Base-by-base conservation (phyloP, 495 filamentous ascomycete species). In the Chaetomium fimeti region DNA sequence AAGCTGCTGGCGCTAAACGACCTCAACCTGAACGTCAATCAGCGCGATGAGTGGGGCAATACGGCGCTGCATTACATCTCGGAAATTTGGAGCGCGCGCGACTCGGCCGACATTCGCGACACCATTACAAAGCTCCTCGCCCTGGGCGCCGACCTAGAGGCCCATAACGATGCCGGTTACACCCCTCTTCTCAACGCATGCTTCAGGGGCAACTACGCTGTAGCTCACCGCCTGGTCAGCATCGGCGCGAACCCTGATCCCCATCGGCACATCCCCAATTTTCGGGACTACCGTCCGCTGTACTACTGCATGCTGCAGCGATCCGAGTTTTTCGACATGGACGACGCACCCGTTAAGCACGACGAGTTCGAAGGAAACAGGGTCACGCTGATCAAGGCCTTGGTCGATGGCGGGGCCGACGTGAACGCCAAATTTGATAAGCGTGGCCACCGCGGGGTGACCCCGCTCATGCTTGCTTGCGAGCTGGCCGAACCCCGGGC, bases 51-150 rank as follows among this genome's bases (percentile, higher is more conserved):
- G 12, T 63, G 58, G 51, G 69, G 62, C 2, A 69, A 71, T 57
- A 71, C 69, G 42, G 72, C 72, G 3, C 66, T 74, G 16, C 69
- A 74, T 55, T 74, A 70, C 28, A 63, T 68, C 42, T 51, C 67
- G 18, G 64, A 64, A 25, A 60, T 70, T 12, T 71, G 59, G 65
- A 56, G 51, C 48, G 18, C 67, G 6, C 68, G 68, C 7, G 66
- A 68, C 38, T 64, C 63, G 12, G 61, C 57, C 25, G 65, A 64
- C 11, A 68, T 70, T 42, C 51, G 66, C 7, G 60, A 70, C 55
- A 69, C 69, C 48, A 61, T 74, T 57, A 60, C 69, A 8, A 68
- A 69, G 57, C 67, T 74, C n/a, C 68, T 74, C 3, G 64, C 64
- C 18, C 66, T 74, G 3, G 72, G 72, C 28, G 72, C 68, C 57